Evolutionary conservation across 176 grass and related monocot genomes (phyloP).

Genomic region (Puccinellia tenuiflora): DNA sequence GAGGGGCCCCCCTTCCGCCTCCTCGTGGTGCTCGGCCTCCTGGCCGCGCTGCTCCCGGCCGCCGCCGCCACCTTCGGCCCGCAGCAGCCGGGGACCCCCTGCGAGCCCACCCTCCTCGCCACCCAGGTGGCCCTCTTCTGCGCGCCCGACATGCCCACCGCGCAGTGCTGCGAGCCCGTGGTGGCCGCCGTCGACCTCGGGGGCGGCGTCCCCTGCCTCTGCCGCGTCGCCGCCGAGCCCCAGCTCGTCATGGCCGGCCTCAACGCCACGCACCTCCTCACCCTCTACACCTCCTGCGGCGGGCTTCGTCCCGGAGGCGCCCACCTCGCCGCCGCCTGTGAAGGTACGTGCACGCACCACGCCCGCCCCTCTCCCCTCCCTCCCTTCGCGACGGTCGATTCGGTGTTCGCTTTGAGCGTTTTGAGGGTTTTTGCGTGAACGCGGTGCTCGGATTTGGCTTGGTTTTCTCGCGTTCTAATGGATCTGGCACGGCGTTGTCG

Average conservation of each 20-base stretch:
- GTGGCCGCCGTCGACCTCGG: slow-evolving; percentile 6
- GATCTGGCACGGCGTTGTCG: neutral
- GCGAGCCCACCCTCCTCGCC: slow-evolving; percentile 8
- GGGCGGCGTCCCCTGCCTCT: slow-evolving; percentile 20
- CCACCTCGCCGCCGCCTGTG: slow-evolving; percentile 15
- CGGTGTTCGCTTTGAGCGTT: neutral
- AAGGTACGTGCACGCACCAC: neutral
- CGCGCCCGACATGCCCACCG: slow-evolving; percentile 7
- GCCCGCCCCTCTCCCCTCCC: neutral
- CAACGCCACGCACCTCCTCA: slow-evolving; percentile 27
- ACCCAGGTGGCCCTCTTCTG: slow-evolving; percentile 12
- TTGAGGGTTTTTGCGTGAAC: neutral
- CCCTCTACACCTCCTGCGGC: slow-evolving; percentile 20
- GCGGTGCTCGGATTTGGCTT: neutral
- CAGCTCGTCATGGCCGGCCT: slow-evolving; percentile 23
- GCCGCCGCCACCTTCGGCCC: neutral
- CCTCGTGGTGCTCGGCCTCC: neutral
- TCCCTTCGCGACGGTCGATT: neutral
- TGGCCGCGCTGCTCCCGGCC: neutral
- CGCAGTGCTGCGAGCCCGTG: slow-evolving; percentile 8
- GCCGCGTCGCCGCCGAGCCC: slow-evolving; percentile 23
- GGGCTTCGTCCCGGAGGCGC: neutral
- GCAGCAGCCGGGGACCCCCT: neutral
- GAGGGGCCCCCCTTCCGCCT: neutral
- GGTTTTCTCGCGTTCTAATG: neutral